Evolutionary conservation across 805 yeast species (phyloP).

Genomic region (Lachancea kluyveri): DNA sequence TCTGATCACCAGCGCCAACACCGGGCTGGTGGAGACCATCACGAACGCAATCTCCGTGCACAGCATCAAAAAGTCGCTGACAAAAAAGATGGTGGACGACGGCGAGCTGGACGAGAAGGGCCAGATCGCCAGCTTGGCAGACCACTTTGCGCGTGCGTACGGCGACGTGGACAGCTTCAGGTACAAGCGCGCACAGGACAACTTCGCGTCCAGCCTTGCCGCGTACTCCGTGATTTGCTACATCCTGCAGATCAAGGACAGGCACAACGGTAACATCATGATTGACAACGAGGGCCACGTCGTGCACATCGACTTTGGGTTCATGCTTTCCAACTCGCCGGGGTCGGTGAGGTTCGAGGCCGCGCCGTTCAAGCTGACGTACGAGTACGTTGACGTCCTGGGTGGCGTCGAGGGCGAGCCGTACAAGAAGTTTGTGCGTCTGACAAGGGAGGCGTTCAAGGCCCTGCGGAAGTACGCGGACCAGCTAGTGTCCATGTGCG

Average conservation of each 20-base stretch:
- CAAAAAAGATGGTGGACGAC: conserved; percentile 60
- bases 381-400: conserved; percentile 80
- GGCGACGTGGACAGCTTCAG: conserved; percentile 53
- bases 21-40: conserved; percentile 93
- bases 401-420: conserved; percentile 69
- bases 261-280: conserved; percentile 98
- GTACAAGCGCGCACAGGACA: conserved; percentile 72
- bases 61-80: conserved; percentile 87
- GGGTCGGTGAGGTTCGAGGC: conserved; percentile 97
- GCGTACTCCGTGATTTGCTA: conserved; percentile 89
- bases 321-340: conserved; percentile 86
- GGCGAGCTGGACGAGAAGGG: conserved; percentile 57
- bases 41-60: conserved; percentile 92
- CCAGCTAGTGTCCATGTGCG: conserved; percentile 75
- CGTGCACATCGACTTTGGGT: conserved; percentile 93
- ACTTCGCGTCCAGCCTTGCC: conserved; percentile 82
- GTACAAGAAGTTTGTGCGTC: conserved; percentile 51
- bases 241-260: conserved; percentile 84
- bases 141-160: conserved; percentile 71
- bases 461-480: conserved; percentile 69
- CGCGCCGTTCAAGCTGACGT: conserved; percentile 90
- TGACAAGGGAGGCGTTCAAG: conserved; percentile 69
- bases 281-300: conserved; percentile 93
- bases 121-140: conserved; percentile 67
- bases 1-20: conserved; percentile 78